Evolutionary conservation across 768 basidiomycete genomes (phyloP).

Genomic region (Cystobasidium ongulense): DNA sequence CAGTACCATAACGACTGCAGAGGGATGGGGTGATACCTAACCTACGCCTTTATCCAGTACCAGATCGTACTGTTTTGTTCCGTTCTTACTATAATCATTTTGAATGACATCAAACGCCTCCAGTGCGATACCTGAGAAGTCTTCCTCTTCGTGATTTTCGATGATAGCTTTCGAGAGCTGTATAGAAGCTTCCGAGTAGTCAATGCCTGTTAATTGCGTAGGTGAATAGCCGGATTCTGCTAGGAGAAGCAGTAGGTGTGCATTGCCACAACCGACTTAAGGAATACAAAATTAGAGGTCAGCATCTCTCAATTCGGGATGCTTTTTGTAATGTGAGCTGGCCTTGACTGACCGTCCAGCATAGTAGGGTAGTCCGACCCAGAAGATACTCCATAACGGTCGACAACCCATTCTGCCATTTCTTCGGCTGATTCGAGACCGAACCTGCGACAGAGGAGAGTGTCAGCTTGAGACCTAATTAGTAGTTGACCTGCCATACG

Average conservation of each 20-base stretch:
- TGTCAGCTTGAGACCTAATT: neutral
- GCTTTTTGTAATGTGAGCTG: neutral
- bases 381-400: constrained; percentile 42
- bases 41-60: constrained; percentile 47
- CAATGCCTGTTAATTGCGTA: constrained; percentile 45
- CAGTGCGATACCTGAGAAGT: constrained; percentile 10
- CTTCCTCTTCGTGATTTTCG: constrained; percentile 27
- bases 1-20: neutral
- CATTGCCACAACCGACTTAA: constrained; percentile 41
- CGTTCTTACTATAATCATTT: constrained; percentile 25
- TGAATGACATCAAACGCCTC: constrained; percentile 35
- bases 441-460: constrained; percentile 43
- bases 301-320: neutral
- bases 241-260: constrained; percentile 41
- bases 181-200: constrained; percentile 46
- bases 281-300: neutral
- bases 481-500: neutral
- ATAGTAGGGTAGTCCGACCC: constrained; percentile 38
- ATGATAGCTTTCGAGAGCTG: constrained; percentile 43
- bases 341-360: constrained; percentile 44
- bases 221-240: constrained; percentile 36
- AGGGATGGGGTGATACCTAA: neutral
- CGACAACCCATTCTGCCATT: constrained; percentile 48
- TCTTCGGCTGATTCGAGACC: constrained; percentile 47
- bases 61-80: constrained; percentile 44